These are phyloP conservation scores for Fragaria nilgerrensis DNA, from an alignment of 306 rosid genomes.

Conservation along the genomic window DNA sequence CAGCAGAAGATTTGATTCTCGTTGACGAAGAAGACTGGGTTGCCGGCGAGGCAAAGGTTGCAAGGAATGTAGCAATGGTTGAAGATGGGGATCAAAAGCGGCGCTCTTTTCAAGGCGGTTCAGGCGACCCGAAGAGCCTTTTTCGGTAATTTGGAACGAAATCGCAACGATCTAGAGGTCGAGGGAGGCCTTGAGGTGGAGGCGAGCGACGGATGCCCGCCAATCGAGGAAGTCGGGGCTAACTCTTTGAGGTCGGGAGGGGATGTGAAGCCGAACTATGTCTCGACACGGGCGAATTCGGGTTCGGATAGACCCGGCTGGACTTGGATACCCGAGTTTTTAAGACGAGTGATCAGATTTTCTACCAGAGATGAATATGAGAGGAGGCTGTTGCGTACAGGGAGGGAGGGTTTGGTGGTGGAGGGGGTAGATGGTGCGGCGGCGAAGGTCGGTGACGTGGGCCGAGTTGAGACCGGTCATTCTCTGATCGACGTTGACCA, in stretches of 20 bases:
- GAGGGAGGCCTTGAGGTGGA: conserved; percentile 73
- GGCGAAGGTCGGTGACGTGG: conserved; percentile 80
- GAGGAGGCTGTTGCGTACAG: conserved; percentile 62
- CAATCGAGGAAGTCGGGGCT: conserved; percentile 94
- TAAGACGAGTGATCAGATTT: too few relatives aligned
- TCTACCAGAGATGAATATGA: too few relatives aligned
- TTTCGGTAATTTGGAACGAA: too few relatives aligned
- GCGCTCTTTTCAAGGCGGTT: too few relatives aligned
- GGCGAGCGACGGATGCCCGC: conserved; percentile 73
- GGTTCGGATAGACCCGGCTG: conserved; percentile 70
- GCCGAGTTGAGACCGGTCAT: too few relatives aligned
- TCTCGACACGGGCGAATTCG: conserved; percentile 91
- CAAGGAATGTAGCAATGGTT: too few relatives aligned
- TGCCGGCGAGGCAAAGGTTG: conserved; percentile 12
- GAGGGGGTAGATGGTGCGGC: conserved; percentile 39
- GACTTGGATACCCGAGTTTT: too few relatives aligned
- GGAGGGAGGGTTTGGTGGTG: conserved; percentile 35
- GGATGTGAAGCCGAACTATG: conserved; percentile 80
- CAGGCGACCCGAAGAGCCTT: too few relatives aligned
- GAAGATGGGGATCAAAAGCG: too few relatives aligned
- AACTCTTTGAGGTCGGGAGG: conserved; percentile 89
- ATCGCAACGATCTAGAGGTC: conserved; percentile 95
- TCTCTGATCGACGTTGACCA: too few relatives aligned
- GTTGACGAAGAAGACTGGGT: too few relatives aligned
- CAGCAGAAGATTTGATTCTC: too few relatives aligned